Conservation (phyloP, 179 eudicot genomes). For the Silene coronaria region DNA sequence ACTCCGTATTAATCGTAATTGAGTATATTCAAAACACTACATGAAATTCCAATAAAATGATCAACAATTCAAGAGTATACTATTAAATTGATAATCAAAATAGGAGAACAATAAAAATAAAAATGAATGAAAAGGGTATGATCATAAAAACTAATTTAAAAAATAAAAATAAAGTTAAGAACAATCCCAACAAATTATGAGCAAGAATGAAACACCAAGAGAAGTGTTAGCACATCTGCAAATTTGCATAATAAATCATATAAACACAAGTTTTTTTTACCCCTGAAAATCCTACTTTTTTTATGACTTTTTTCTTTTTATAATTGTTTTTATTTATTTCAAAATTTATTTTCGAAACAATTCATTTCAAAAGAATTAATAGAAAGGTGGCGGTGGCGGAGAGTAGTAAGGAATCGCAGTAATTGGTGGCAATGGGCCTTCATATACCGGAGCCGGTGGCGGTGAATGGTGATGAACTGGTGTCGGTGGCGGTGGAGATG, state of each 20-base stretch:
- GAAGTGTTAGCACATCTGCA: background rate
- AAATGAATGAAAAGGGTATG: background rate
- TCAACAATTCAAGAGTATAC: background rate
- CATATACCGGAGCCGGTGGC: background rate
- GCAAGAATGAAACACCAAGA: background rate
- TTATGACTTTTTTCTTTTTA: background rate
- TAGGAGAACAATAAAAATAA: background rate
- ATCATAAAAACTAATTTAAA: background rate
- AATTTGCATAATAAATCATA: background rate
- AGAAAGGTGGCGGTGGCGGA: constrained; percentile 7
- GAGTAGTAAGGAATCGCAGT: background rate
- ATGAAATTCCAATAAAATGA: background rate
- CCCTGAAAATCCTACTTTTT: background rate
- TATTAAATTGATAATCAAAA: too few species aligned
- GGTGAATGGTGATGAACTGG: background rate
- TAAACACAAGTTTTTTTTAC: background rate
- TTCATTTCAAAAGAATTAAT: background rate
- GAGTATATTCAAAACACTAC: background rate
- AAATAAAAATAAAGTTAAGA: background rate
- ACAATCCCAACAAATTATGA: background rate
- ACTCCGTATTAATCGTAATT: background rate
- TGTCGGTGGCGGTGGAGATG: background rate
- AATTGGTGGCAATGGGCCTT: constrained; percentile 7
- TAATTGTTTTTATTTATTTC: background rate
- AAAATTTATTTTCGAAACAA: background rate